Evolutionary conservation across 805 yeast genomes (phyloP), one percentile per base, ranked within the genome.

Genomic region (Pichia manshurica): DNA sequence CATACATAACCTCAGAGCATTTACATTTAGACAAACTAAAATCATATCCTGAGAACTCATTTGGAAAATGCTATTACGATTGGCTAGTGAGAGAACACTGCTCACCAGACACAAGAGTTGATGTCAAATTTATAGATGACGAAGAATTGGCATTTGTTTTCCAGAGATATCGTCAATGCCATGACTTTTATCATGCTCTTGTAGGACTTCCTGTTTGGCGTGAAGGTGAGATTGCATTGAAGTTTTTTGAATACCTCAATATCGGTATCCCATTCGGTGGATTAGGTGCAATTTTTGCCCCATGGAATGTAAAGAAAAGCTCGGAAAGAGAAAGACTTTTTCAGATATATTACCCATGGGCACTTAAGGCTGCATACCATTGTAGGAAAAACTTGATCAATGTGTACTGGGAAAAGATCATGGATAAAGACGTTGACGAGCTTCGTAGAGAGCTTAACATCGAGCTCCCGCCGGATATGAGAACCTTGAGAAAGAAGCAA

Each of bases 251-350:
- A 65, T 95, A 82, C 59, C 84, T 93, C 60, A 91, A 93, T 63
- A 77, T 91, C 50, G 95, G 95, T 4, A 79, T 93, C 39, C 97
- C 97, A 13, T 90, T 91, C 95, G 89, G 96, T 3, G 96, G 96
- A 0, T 63, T 93, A 44, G 97, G 96, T 0, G 90, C 96, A 0
- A 56, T 87, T n/a, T 77, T 88, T 53, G 96, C 96, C 3, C 96
- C 96, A 1, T 74, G 84, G 58, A 77, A 90, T 51, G 73, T 91
- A 49, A 81, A 77, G 47, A 52, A 46, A 31, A 66, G 73, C 2
- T 70, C 74, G 44, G 89, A 87, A 58, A 79, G 81, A 49, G 67
- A 74, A 47, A 70, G 90, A 43, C 72, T 91, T 53, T 69, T 77
- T 49, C 77, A 78, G 33, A 77, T 84, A 12, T 91, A 87, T 61